Base-by-base conservation (phyloP, 2,329 filamentous ascomycete species). In the Ambrosiella beaveri region DNA sequence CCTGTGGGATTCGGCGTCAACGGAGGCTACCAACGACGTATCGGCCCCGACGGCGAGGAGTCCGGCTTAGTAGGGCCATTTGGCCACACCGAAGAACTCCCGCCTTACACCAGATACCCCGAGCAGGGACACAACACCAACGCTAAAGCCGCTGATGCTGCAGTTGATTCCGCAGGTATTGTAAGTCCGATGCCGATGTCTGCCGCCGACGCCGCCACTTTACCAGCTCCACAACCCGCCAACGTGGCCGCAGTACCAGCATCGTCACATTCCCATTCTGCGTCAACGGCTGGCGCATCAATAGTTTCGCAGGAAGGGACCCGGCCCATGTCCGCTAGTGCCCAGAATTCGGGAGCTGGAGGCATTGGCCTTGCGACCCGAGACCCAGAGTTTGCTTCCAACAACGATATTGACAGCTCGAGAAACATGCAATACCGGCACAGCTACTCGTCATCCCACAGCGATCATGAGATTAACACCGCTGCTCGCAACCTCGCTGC, bases 41-140 rank as follows among this genome's bases (percentile, higher is more conserved):
- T 88, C 56, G 86, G 85, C 0, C 84, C 87, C 0, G 86, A 89
- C 59, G 88, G 88, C 56, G 88, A 95, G 70, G 90, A 95, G n/a
- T 88, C 85, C 52, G 89, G 90, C 67, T 80, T 96, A 57, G 84
- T 96, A 56, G 89, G 89, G 1, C 86, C 86, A 0, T 82, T 95
- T 65, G 90, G 90, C 1, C 89, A 96, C 66, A 84, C 86, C 1
- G 91, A 97, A 69, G 88, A 95, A 68, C 73, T 96, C 15, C 91
- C 91, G 11, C 91, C 91, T 0, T 97, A 97, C 67, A 87, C 88
- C 12, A 78, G 88, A 67, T 96, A 94, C 69, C 88, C 90, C 1
- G 86, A 94, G 56, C 85, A 88, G 59, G 74, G 74, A 0, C 83
- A 71, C 69, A 71, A 54, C 63, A 68, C 15, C 66, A 68, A 17